phyloP scores from a whole-genome alignment of 164 flowering plant species.

The Macadamia tetraphylla region DNA sequence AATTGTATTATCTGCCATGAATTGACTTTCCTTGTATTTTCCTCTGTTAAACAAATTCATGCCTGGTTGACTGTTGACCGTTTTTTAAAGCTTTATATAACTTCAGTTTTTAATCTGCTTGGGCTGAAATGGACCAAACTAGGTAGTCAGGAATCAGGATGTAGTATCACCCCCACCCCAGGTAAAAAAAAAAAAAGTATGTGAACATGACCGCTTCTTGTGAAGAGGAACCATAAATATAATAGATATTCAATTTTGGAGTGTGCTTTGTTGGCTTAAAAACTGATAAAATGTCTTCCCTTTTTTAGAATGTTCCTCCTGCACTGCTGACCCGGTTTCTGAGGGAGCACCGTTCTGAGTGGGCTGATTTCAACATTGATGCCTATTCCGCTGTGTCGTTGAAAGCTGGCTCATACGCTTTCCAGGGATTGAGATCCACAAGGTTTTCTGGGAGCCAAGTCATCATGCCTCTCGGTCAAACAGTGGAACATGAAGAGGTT shows the following conservation, averaged over 20 bases:
- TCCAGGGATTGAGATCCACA: conserved; percentile 35
- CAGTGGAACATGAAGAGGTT: conserved; percentile 69
- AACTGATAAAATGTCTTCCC: background rate
- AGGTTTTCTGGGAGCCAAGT: conserved; percentile 55
- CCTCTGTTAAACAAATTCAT: too few species aligned
- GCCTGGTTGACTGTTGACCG: too few species aligned
- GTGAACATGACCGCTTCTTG: too few species aligned
- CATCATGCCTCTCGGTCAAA: conserved; percentile 65
- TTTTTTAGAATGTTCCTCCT: conserved; percentile 59
- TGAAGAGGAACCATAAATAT: too few species aligned
- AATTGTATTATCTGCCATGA: too few species aligned
- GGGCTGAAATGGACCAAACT: too few species aligned
- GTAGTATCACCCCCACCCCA: too few species aligned
- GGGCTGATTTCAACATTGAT: conserved; percentile 72
- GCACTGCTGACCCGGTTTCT: conserved; percentile 56
- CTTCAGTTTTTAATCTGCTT: too few species aligned
- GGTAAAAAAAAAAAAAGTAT: too few species aligned
- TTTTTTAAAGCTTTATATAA: too few species aligned
- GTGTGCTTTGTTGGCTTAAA: background rate
- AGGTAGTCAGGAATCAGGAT: too few species aligned
- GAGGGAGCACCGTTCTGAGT: conserved; percentile 66
- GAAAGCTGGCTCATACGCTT: conserved; percentile 42
- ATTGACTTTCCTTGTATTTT: too few species aligned
- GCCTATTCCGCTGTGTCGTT: conserved; percentile 59
- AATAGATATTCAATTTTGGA: background rate